Conservation (phyloP, 371 early-diverging fungal genomes). For the Syncephalis plumigaleata region DNA sequence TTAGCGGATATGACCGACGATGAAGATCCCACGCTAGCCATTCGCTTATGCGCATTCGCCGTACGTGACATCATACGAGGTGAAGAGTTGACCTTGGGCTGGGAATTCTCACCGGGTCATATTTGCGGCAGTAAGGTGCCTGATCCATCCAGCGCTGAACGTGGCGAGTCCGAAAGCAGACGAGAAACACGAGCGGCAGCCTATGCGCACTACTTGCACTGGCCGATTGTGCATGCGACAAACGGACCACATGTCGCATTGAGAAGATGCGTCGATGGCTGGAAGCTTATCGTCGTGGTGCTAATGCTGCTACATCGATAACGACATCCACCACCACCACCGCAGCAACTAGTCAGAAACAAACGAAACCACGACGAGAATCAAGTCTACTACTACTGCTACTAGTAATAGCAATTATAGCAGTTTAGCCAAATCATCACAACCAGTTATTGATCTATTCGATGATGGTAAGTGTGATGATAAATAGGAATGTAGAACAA, state of each 20-base stretch:
- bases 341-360: too few relatives aligned
- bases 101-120: constrained; percentile 22
- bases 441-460: too few relatives aligned
- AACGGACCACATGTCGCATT: constrained; percentile 11
- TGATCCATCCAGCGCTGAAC: constrained; percentile 8
- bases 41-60: constrained; percentile 51
- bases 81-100: constrained; percentile 56
- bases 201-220: constrained; percentile 10
- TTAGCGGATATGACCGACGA: constrained; percentile 13
- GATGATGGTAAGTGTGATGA: too few relatives aligned
- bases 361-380: too few relatives aligned
- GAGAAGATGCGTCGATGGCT: constrained; percentile 10
- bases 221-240: constrained; percentile 19
- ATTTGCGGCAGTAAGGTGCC: background rate
- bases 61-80: constrained; percentile 30
- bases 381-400: too few relatives aligned
- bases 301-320: too few relatives aligned
- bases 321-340: too few relatives aligned
- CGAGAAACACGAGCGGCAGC: constrained; percentile 13
- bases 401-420: too few relatives aligned
- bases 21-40: constrained; percentile 25
- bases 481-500: too few relatives aligned
- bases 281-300: too few relatives aligned
- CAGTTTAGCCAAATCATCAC: too few relatives aligned
- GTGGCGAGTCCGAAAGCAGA: constrained; percentile 2